Evolutionary conservation across 1,284 basidiomycete genomes (phyloP).

Genomic region (Apiotrichum veenhuisii): DNA sequence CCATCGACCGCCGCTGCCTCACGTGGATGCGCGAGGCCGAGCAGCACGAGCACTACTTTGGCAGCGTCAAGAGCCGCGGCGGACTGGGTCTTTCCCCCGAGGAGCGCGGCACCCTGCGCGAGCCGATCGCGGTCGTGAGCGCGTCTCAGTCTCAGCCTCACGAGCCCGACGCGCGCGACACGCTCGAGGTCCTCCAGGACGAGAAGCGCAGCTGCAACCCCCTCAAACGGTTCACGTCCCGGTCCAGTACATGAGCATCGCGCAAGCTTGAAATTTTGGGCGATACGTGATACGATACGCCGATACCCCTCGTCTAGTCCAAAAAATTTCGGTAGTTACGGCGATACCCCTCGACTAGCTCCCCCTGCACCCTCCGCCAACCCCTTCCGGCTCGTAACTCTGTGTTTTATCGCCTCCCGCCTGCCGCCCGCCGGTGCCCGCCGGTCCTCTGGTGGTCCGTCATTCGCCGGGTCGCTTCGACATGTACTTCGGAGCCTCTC

Average conservation of each 20-base stretch:
- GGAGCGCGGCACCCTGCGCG: neutral
- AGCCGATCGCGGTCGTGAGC: neutral
- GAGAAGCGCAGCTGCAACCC: conserved; percentile 4
- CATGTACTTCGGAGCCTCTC: no score
- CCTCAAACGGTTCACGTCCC: neutral
- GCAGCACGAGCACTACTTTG: conserved; percentile 14
- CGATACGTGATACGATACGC: no score
- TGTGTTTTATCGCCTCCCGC: no score
- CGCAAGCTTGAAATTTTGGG: no score
- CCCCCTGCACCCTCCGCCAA: no score
- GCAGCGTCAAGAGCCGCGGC: conserved; percentile 8
- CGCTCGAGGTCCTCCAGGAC: conserved; percentile 10
- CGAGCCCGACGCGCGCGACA: neutral
- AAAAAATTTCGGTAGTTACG: no score
- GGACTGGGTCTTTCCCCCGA: neutral
- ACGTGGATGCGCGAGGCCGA: conserved; percentile 20
- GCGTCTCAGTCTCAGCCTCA: neutral
- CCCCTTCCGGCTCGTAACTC: no score
- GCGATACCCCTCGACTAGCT: no score
- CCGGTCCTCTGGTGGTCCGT: no score
- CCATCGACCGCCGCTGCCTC: conserved; percentile 18
- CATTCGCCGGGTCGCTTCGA: no score
- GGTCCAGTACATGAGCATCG: neutral
- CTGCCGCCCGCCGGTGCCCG: no score
- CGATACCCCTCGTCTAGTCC: no score